Conservation (phyloP, 768 basidiomycete species). For the Leccinum aurantiacum region DNA sequence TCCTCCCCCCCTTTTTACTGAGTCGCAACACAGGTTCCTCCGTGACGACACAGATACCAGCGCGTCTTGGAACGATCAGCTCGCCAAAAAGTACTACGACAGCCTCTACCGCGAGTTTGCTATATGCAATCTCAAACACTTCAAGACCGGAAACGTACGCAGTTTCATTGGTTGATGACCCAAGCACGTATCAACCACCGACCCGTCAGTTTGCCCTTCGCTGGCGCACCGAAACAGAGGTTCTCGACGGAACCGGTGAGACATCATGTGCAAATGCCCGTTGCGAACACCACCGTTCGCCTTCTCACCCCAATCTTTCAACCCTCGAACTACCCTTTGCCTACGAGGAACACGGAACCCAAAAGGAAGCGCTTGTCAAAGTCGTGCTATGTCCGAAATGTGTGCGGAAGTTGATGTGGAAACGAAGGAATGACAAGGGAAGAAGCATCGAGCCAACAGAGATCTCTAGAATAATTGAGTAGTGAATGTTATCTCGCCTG, state of each 20-base stretch:
- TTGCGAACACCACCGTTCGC: constrained; percentile 61
- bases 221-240: constrained; percentile 93
- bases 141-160: constrained; percentile 84
- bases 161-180: background rate
- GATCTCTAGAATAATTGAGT: no score
- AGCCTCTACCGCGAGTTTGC: constrained; percentile 91
- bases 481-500: background rate
- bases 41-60: constrained; percentile 46
- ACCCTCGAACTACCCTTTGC: constrained; percentile 90
- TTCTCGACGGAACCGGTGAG: constrained; percentile 82
- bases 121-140: constrained; percentile 92
- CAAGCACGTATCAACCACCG: background rate
- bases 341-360: constrained; percentile 76
- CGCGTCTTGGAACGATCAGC: constrained; percentile 71
- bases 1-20: background rate
- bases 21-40: constrained; percentile 57
- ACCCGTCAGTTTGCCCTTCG: constrained; percentile 76
- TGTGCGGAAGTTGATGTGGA: constrained; percentile 84
- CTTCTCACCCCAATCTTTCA: constrained; percentile 42
- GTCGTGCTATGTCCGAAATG: constrained; percentile 82
- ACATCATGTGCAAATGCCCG: constrained; percentile 88
- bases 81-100: constrained; percentile 87
- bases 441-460: background rate
- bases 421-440: constrained; percentile 63
- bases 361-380: constrained; percentile 85